phyloP scores from a whole-genome alignment of 768 basidiomycete genomes.

The Rhodosporidiobolus sp. region DNA sequence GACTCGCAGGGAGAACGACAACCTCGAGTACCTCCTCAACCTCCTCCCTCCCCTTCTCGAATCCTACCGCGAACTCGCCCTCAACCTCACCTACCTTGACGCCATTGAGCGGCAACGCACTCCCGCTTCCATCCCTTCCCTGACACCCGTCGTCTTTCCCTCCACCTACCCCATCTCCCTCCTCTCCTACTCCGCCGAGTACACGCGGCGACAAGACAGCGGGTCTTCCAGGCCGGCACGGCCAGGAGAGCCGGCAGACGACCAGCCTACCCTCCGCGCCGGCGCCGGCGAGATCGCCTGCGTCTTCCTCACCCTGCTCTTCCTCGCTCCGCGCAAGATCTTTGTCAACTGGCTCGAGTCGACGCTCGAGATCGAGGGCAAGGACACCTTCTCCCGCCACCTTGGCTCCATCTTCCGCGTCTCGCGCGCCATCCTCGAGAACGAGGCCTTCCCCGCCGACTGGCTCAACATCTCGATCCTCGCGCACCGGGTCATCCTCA shows the following conservation, averaged over 20 bases:
- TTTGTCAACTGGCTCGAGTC: constrained; percentile 74
- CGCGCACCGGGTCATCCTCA: constrained; percentile 80
- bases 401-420: constrained; percentile 78
- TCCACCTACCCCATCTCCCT: constrained; percentile 91
- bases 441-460: constrained; percentile 79
- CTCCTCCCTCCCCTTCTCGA: constrained; percentile 80
- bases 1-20: constrained; percentile 67
- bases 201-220: neutral
- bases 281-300: constrained; percentile 79
- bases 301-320: constrained; percentile 74
- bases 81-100: constrained; percentile 62
- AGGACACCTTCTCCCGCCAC: constrained; percentile 67
- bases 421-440: constrained; percentile 72
- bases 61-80: constrained; percentile 74
- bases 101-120: constrained; percentile 68
- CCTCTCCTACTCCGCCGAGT: constrained; percentile 54
- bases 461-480: constrained; percentile 91
- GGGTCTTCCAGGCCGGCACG: constrained; percentile 24
- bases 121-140: constrained; percentile 58
- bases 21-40: constrained; percentile 77
- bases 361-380: constrained; percentile 82
- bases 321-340: constrained; percentile 73
- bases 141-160: constrained; percentile 78
- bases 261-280: constrained; percentile 62
- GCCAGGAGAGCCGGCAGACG: constrained; percentile 47